These are phyloP conservation scores for Ophiostoma piceae DNA, from an alignment of 2,329 filamentous ascomycete genomes.

Conservation along the genomic window DNA sequence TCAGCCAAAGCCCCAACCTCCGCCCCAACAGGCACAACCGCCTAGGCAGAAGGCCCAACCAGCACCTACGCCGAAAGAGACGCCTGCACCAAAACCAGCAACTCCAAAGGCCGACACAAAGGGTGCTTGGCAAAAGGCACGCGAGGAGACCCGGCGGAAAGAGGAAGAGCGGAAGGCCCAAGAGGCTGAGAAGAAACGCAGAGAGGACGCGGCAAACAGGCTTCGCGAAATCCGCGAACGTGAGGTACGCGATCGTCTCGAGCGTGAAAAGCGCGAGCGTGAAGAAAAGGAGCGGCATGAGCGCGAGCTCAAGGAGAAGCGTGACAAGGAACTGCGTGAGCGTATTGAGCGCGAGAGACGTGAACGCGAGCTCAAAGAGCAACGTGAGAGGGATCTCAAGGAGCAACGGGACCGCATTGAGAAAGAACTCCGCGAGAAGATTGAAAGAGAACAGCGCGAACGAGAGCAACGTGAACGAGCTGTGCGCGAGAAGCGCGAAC, in stretches of 20 bases:
- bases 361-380: constrained; percentile 30
- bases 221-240: constrained; percentile 30
- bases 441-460: constrained; percentile 32
- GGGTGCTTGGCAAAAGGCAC: constrained; percentile 61
- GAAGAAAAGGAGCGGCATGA: constrained; percentile 33
- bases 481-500: constrained; percentile 30
- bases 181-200: constrained; percentile 56
- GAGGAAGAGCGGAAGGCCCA: constrained; percentile 59
- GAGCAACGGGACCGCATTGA: constrained; percentile 40
- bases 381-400: constrained; percentile 23
- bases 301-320: constrained; percentile 9
- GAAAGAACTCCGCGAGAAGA: constrained; percentile 30
- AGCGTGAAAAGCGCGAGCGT: constrained; percentile 29
- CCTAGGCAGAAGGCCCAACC: constrained; percentile 26
- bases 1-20: neutral
- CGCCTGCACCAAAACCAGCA: constrained; percentile 25
- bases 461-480: constrained; percentile 33
- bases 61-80: constrained; percentile 25
- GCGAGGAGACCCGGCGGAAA: constrained; percentile 59
- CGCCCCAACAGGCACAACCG: neutral
- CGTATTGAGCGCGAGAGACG: constrained; percentile 32
- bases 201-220: constrained; percentile 51
- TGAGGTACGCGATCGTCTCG: constrained; percentile 36
- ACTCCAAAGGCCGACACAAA: constrained; percentile 38
- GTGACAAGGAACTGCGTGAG: constrained; percentile 30